A percentile compares a stretch with the other conserved stretches of the same genome.
Conservation (phyloP, 2,329 filamentous ascomycete genomes). For the Colletotrichum viniferum region DNA sequence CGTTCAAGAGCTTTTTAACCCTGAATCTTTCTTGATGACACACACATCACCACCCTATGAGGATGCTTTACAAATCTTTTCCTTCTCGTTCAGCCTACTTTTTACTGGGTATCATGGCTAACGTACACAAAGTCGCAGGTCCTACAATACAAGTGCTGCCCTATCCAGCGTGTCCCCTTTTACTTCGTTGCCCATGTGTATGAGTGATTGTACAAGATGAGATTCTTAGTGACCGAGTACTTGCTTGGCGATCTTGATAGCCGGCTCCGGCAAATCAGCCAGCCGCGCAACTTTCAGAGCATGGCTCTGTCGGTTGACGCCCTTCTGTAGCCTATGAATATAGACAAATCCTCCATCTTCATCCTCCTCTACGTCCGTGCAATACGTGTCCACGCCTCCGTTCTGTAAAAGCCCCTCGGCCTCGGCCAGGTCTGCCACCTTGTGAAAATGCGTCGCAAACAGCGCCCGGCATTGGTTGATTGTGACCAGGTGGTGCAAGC, state of each 20-base stretch:
- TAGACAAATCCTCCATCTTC: constrained; percentile 77
- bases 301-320: constrained; percentile 86
- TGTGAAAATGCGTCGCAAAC: constrained; percentile 96
- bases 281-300: constrained; percentile 92
- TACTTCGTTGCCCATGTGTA: background rate
- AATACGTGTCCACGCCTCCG: constrained; percentile 71
- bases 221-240: constrained; percentile 46
- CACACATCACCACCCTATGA: constrained; percentile 64
- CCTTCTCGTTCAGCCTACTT: constrained; percentile 24
- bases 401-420: constrained; percentile 48
- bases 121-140: constrained; percentile 26
- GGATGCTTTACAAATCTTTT: constrained; percentile 35
- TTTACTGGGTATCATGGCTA: constrained; percentile 42
- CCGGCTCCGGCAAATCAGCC: constrained; percentile 78
- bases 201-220: background rate
- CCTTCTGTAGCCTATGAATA: constrained; percentile 79
- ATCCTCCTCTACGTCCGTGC: constrained; percentile 86
- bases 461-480: constrained; percentile 80
- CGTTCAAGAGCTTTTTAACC: constrained; percentile 72
- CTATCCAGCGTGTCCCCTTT: constrained; percentile 6
- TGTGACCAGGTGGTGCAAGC: constrained; percentile 80
- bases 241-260: constrained; percentile 68
- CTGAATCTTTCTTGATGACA: constrained; percentile 65
- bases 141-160: background rate
- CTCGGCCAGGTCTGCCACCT: constrained; percentile 75